Base-by-base conservation (phyloP, 768 basidiomycete species). In the Lactarius akahatsu region DNA sequence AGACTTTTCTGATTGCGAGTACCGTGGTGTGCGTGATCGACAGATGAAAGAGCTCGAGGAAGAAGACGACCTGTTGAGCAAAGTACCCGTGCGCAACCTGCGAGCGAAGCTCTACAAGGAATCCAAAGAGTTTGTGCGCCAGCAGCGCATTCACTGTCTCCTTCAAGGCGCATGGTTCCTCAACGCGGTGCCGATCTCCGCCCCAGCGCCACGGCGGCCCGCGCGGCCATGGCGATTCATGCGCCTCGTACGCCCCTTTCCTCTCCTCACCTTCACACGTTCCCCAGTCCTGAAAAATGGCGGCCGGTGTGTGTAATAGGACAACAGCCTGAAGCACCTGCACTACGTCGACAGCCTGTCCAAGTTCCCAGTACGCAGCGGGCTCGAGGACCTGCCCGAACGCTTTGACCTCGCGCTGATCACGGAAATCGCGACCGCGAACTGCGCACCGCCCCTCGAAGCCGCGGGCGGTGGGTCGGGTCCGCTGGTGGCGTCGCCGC, bases 111-210 rank as follows among this genome's bases (percentile, higher is more conserved):
- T 97, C 26, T 91, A 91, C 80, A 92, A 87, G 72, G 94, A 97
- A 74, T 94, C 92, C 16, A 92, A 86, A 70, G 92, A 94, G 73
- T 96, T 95, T 72, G 91, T 97, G 26, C 83, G 89, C 50, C 88
- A 91, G 74, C 94, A 97, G 76, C 83, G 94, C 61, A 89, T 95
- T 72, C 89, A 92, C 69, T 96, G 94, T 73, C 77, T 97, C 45
- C 78, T 93, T 56, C 89, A 94, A 74, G 94, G 94, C 38, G 90
- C 92, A 26, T 97, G 94, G 94, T 96, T 97, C 76, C 85, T 92
- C 69, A 94, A 89, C 72, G 93, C 87, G 1, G 77, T 90, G 45
- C 86, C 87, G 0, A 45, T 76, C 26, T 70, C 77, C 30, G 72
- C 78, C 18, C 81, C 82, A 20, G 74, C 73, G 11, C 72, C 78